These are phyloP conservation scores for Wallacemonas sp. DNA, from an alignment of 208 protist genomes.

Conservation along the genomic window DNA sequence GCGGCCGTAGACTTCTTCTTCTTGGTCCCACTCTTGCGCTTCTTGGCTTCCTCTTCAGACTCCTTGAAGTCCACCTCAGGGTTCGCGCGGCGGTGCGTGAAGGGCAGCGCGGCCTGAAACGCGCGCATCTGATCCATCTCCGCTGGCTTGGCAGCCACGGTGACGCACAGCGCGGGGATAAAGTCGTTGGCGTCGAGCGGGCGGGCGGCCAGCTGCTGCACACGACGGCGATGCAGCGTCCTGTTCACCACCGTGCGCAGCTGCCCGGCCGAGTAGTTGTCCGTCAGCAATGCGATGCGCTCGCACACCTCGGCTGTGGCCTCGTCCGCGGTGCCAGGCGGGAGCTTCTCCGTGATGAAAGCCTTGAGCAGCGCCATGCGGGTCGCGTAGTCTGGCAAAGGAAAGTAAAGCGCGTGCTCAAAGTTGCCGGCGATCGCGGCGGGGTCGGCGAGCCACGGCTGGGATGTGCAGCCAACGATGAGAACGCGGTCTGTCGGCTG, in stretches of 20 bases:
- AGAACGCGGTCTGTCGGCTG: conserved; percentile 89
- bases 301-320: conserved; percentile 40
- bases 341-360: conserved; percentile 37
- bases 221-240: conserved; percentile 65
- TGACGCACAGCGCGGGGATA: conserved; percentile 56
- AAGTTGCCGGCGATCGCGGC: conserved; percentile 65
- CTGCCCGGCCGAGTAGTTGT: conserved; percentile 68
- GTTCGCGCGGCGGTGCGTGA: conserved; percentile 69
- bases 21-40: conserved; percentile 21
- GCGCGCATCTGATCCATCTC: conserved; percentile 61
- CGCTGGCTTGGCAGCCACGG: conserved; percentile 46
- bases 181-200: conserved; percentile 81
- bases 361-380: conserved; percentile 67
- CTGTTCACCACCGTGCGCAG: conserved; percentile 54
- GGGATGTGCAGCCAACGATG: conserved; percentile 71
- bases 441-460: conserved; percentile 78
- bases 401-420: conserved; percentile 74
- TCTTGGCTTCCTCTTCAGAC: conserved; percentile 66
- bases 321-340: conserved; percentile 13
- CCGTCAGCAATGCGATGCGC: conserved; percentile 77
- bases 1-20: conserved; percentile 23
- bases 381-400: conserved; percentile 87
- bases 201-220: conserved; percentile 68
- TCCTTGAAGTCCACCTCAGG: conserved; percentile 67
- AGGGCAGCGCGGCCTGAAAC: conserved; percentile 67